Percentiles rank a stretch among this genome's conserved stretches.
These are phyloP conservation scores for Trichocomaceae sp. DNA, from an alignment of 2,329 filamentous ascomycete genomes.

Conservation along the genomic window DNA sequence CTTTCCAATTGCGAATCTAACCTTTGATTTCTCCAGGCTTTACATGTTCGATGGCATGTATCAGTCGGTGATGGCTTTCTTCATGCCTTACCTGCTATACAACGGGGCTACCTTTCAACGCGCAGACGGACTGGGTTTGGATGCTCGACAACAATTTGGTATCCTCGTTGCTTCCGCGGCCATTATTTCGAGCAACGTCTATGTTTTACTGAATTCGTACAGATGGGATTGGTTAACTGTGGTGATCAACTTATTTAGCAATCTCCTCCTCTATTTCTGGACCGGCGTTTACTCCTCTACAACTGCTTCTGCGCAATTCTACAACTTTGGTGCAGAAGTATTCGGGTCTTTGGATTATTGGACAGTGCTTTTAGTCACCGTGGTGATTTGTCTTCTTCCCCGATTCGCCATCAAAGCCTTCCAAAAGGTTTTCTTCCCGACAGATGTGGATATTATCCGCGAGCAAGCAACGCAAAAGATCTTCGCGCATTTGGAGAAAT, in stretches of 20 bases:
- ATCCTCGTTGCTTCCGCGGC: conserved; percentile 78
- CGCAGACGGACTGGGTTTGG: conserved; percentile 65
- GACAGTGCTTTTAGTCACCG: conserved; percentile 71
- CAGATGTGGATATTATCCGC: conserved; percentile 90
- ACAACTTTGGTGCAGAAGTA: conserved; percentile 68
- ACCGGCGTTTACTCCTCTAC: conserved; percentile 76
- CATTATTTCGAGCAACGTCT: conserved; percentile 83
- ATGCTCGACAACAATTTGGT: conserved; percentile 77
- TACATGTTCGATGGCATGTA: conserved; percentile 96
- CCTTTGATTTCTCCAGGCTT: conserved; percentile 48
- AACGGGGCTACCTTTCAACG: conserved; percentile 61
- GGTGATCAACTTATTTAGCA: conserved; percentile 73
- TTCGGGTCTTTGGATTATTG: conserved; percentile 82
- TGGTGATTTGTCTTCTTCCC: conserved; percentile 76
- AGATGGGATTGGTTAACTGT: conserved; percentile 97
- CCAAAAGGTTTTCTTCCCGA: conserved; percentile 90
- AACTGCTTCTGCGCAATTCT: conserved; percentile 58
- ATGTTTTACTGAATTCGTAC: conserved; percentile 93
- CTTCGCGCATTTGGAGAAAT: conserved; percentile 25
- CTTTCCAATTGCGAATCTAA: conserved; percentile 2
- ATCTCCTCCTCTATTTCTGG: conserved; percentile 88
- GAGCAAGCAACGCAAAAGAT: conserved; percentile 75
- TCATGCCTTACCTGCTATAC: conserved; percentile 81
- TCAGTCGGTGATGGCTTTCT: conserved; percentile 90
- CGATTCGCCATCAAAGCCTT: conserved; percentile 79